These are phyloP conservation scores for Penicillium cataractarum DNA, from an alignment of 495 filamentous ascomycete genomes.

Conservation along the genomic window DNA sequence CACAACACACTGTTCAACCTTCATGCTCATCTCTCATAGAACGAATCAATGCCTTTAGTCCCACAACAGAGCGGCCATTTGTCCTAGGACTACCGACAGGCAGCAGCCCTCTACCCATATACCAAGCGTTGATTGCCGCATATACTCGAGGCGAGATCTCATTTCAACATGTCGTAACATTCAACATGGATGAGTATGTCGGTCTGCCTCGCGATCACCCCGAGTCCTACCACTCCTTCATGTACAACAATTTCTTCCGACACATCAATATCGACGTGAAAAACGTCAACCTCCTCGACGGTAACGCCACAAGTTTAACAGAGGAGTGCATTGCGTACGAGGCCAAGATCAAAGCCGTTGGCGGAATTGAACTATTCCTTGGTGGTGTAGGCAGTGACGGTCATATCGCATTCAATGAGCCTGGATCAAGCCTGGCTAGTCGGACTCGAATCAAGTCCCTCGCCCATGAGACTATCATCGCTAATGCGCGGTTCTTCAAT, in stretches of 20 bases:
- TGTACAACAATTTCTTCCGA: conserved; percentile 2
- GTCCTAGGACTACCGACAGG: conserved; percentile 4
- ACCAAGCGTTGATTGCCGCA: conserved; percentile 2
- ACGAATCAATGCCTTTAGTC: conserved; percentile 2
- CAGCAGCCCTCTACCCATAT: conserved; percentile 1
- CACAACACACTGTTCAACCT: background rate
- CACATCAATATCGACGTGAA: background rate
- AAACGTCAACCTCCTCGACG: background rate
- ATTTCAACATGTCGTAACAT: conserved; percentile 7
- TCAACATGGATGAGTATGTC: conserved; percentile 8
- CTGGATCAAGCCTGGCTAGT: conserved; percentile 4
- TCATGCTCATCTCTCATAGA: background rate
- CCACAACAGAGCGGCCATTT: background rate
- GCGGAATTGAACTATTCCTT: conserved; percentile 5
- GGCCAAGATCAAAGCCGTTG: conserved; percentile 3
- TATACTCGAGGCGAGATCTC: background rate
- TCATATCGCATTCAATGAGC: conserved; percentile 1
- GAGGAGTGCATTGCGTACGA: conserved; percentile 1
- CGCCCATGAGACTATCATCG: background rate
- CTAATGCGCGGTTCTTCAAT: background rate
- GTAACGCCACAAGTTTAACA: background rate
- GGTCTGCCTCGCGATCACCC: conserved; percentile 1
- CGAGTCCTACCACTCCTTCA: conserved; percentile 4
- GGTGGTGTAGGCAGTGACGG: conserved; percentile 4
- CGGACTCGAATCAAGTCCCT: conserved; percentile 8